phyloP scores from a whole-genome alignment of 768 basidiomycete species.

The Tylopilus cervinicoccineus region DNA sequence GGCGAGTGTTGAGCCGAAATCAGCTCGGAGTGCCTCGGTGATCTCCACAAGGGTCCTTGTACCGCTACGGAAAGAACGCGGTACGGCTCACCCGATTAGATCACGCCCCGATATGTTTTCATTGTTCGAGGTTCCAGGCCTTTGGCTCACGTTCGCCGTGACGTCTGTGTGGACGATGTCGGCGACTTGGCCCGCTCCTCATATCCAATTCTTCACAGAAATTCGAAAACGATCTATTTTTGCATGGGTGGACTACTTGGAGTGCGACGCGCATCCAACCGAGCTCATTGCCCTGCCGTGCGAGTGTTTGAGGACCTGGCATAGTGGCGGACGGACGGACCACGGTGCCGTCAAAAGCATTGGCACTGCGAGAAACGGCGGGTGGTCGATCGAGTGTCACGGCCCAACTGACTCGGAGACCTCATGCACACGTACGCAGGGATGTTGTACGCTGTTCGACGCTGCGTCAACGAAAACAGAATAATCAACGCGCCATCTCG shows the following conservation, averaged over 20 bases:
- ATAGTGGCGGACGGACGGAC: too few relatives aligned
- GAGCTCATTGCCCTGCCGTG: too few relatives aligned
- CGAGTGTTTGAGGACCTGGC: neutral
- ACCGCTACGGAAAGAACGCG: neutral
- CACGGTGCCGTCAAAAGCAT: too few relatives aligned
- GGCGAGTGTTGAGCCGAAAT: neutral
- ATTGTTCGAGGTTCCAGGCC: neutral
- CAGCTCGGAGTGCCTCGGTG: neutral
- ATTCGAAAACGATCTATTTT: neutral
- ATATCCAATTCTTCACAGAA: neutral
- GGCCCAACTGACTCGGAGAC: too few relatives aligned
- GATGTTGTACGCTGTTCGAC: too few relatives aligned
- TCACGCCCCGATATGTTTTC: neutral
- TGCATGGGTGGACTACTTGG: neutral
- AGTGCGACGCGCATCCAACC: neutral
- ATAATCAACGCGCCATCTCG: too few relatives aligned
- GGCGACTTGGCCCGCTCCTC: neutral
- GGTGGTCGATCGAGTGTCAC: too few relatives aligned
- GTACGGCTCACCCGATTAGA: neutral
- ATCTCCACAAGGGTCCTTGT: neutral
- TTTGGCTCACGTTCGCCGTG: neutral
- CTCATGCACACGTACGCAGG: too few relatives aligned
- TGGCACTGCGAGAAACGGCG: too few relatives aligned
- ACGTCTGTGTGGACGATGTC: neutral
- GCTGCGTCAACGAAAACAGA: too few relatives aligned